These are phyloP conservation scores for Biscogniauxia sp. DNA, from an alignment of 2,329 filamentous ascomycete species.

Conservation along the genomic window DNA sequence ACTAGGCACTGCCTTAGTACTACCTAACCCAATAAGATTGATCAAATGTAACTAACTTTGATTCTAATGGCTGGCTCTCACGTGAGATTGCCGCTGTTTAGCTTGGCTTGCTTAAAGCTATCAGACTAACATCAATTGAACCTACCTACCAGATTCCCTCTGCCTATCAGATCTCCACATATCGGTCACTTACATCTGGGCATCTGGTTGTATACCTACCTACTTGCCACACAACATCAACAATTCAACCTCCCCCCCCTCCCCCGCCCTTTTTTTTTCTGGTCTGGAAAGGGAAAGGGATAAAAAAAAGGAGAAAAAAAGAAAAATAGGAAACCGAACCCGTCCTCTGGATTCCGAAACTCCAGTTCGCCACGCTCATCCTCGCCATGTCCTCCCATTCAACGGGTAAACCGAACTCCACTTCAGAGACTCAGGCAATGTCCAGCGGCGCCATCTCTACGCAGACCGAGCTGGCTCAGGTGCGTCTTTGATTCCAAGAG, in stretches of 20 bases:
- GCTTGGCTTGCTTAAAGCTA: background rate
- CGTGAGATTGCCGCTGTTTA: background rate
- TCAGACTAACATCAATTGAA: too few species aligned
- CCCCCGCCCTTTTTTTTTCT: too few species aligned
- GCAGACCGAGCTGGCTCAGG: slow-evolving; percentile 27
- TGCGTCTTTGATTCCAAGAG: slow-evolving; percentile 12
- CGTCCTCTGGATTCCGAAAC: background rate
- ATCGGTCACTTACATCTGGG: background rate
- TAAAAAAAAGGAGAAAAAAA: too few species aligned
- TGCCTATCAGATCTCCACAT: background rate
- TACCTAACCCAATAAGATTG: too few species aligned
- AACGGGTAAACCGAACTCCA: slow-evolving; percentile 12
- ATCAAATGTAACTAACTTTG: too few species aligned
- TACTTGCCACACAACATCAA: too few species aligned
- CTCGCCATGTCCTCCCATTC: slow-evolving; percentile 24
- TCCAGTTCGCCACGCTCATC: background rate
- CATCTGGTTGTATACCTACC: too few species aligned
- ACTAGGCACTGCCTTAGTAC: too few species aligned
- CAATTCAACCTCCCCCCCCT: too few species aligned
- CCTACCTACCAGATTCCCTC: too few species aligned
- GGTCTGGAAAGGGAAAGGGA: too few species aligned
- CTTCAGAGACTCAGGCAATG: slow-evolving; percentile 11
- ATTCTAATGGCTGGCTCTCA: background rate
- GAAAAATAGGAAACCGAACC: too few species aligned
- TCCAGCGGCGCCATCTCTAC: slow-evolving; percentile 17